These are phyloP conservation scores for Solanum pinnatisectum DNA, from an alignment of 257 asterid species.

Conservation along the genomic window DNA sequence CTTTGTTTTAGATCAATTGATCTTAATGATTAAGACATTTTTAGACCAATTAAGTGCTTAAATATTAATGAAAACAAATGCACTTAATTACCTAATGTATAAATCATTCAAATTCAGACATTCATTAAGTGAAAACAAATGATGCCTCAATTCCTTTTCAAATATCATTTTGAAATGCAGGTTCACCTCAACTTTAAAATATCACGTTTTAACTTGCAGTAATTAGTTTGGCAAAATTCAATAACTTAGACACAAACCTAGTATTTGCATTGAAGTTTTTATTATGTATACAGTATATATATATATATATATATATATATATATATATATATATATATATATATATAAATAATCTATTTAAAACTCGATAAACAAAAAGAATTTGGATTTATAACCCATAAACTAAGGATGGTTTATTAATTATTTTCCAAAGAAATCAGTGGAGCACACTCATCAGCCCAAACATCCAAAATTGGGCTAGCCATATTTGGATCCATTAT, in stretches of 20 bases:
- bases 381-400: not conserved
- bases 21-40: not conserved
- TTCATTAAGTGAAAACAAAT: no score
- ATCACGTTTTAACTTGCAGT: not conserved
- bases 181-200: not conserved
- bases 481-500: not conserved
- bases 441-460: not conserved
- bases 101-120: not conserved
- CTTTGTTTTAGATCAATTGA: not conserved
- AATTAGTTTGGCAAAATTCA: not conserved
- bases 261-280: not conserved
- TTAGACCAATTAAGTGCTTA: not conserved
- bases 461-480: not conserved
- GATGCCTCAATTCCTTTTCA: no score
- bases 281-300: no score
- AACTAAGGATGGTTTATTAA: not conserved
- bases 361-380: no score
- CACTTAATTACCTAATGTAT: no score
- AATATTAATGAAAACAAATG: not conserved
- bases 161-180: not conserved
- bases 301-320: no score
- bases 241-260: not conserved
- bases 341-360: not conserved
- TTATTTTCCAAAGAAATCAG: not conserved
- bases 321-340: no score